Evolutionary conservation across 2,329 filamentous ascomycete species (phyloP).

Genomic region (Colletotrichum sp.): DNA sequence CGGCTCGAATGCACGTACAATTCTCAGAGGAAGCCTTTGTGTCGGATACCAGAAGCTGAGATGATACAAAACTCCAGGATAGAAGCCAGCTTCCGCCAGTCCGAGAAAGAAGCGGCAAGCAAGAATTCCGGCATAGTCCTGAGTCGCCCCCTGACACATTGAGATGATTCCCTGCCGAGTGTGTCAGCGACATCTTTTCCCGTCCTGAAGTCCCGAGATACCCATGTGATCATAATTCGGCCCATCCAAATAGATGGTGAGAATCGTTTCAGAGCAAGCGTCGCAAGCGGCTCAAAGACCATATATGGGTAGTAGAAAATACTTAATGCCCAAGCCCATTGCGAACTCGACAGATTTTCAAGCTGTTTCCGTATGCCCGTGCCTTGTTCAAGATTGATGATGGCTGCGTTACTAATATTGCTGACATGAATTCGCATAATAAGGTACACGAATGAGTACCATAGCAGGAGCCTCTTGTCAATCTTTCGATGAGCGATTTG

Average conservation of each 20-base stretch:
- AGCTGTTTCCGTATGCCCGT: slow-evolving; percentile 29
- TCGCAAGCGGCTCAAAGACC: slow-evolving; percentile 28
- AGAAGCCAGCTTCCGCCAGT: slow-evolving; percentile 32
- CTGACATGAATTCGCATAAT: slow-evolving; percentile 29
- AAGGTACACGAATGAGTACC: slow-evolving; percentile 27
- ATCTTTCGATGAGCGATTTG: slow-evolving; percentile 25
- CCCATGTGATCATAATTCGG: slow-evolving; percentile 30
- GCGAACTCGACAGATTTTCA: slow-evolving; percentile 23
- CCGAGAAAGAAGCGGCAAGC: slow-evolving; percentile 30
- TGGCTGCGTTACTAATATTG: slow-evolving; percentile 31
- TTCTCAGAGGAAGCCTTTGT: slow-evolving; percentile 32
- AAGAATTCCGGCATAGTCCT: slow-evolving; percentile 29
- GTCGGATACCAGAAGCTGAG: slow-evolving; percentile 37
- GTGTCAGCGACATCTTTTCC: not conserved
- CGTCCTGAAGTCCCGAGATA: not conserved
- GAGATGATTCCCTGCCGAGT: slow-evolving; percentile 21
- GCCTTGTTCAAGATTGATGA: slow-evolving; percentile 30
- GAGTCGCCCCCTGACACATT: slow-evolving; percentile 26
- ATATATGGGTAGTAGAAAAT: slow-evolving; percentile 31
- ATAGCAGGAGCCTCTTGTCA: slow-evolving; percentile 26
- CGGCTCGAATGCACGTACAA: slow-evolving; percentile 20
- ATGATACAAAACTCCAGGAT: slow-evolving; percentile 31
- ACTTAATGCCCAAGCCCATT: slow-evolving; percentile 29
- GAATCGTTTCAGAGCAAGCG: slow-evolving; percentile 26
- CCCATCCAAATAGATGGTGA: slow-evolving; percentile 28